These are phyloP conservation scores for Lichtheimia corymbifera DNA, from an alignment of 371 early-diverging fungal species.

Conservation along the genomic window DNA sequence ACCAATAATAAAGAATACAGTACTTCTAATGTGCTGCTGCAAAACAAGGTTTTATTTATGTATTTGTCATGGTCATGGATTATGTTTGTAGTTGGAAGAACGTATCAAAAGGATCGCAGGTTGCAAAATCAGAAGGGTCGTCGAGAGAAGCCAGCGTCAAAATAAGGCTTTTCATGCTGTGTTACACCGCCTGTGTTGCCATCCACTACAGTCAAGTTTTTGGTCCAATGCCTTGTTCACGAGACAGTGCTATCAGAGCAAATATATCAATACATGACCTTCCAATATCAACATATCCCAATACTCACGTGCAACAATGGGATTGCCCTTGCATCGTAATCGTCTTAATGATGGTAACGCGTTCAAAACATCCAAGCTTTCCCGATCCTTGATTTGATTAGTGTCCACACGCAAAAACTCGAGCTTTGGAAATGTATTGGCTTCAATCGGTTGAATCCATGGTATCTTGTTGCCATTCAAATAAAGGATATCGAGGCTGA, in stretches of 20 bases:
- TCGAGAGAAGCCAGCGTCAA: too few relatives aligned
- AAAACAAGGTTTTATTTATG: too few relatives aligned
- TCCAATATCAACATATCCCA: constrained; percentile 18
- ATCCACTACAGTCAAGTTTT: constrained; percentile 26
- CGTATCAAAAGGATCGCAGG: too few relatives aligned
- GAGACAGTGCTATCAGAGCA: constrained; percentile 15
- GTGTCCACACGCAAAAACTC: constrained; percentile 42
- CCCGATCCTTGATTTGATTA: constrained; percentile 45
- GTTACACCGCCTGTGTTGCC: constrained; percentile 39
- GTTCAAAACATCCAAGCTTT: constrained; percentile 48
- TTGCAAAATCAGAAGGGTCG: too few relatives aligned
- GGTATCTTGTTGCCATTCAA: constrained; percentile 52
- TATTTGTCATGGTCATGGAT: too few relatives aligned
- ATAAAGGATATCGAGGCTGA: constrained; percentile 44
- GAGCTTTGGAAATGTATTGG: constrained; percentile 29
- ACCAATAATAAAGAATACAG: too few relatives aligned
- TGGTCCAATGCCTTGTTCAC: constrained; percentile 29
- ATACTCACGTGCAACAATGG: constrained; percentile 26
- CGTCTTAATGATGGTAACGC: constrained; percentile 33
- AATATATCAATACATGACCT: neutral
- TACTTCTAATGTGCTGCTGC: too few relatives aligned
- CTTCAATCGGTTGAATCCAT: constrained; percentile 10
- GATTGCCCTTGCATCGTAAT: constrained; percentile 56
- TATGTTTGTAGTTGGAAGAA: too few relatives aligned
- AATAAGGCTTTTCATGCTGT: neutral